These are phyloP conservation scores for Lachancea sp. DNA, from an alignment of 805 yeast species.

Conservation along the genomic window DNA sequence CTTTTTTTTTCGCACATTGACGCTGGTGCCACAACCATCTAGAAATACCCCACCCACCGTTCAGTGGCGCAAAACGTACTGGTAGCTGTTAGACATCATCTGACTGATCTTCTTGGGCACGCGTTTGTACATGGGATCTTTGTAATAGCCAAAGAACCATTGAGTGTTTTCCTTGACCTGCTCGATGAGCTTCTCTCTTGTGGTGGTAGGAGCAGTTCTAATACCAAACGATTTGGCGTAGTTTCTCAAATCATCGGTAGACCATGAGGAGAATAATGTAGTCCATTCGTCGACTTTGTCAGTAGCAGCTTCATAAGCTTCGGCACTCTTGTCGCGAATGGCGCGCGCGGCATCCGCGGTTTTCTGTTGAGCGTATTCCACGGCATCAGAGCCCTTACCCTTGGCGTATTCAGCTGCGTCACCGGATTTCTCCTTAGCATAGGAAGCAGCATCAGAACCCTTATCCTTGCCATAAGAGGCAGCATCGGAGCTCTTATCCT, in stretches of 20 bases:
- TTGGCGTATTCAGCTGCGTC: no score
- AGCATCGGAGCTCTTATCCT: slow-evolving; percentile 24
- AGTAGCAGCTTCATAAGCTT: slow-evolving; percentile 8
- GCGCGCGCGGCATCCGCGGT: slow-evolving; percentile 11
- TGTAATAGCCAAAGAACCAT: slow-evolving; percentile 31
- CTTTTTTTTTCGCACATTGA: no score
- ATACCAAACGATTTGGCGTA: slow-evolving; percentile 42
- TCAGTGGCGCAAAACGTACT: slow-evolving; percentile 5
- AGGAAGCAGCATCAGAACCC: slow-evolving; percentile 14
- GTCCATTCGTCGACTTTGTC: slow-evolving; percentile 20
- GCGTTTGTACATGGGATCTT: slow-evolving; percentile 28
- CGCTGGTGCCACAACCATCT: no score
- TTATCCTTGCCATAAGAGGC: slow-evolving; percentile 16
- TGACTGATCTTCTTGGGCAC: slow-evolving; percentile 9
- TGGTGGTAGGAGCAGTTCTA: slow-evolving; percentile 20
- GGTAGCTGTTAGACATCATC: slow-evolving; percentile 6
- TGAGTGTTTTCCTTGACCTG: slow-evolving; percentile 39
- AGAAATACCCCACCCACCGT: not conserved
- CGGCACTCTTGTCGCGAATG: slow-evolving; percentile 10
- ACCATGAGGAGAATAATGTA: slow-evolving; percentile 36
- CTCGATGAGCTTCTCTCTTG: slow-evolving; percentile 33
- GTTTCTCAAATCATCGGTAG: slow-evolving; percentile 37
- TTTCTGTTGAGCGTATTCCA: slow-evolving; percentile 10
- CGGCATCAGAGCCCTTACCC: no score
- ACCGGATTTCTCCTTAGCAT: no score